phyloP scores from a whole-genome alignment of 768 basidiomycete species.

The Astraeus odoratus region DNA sequence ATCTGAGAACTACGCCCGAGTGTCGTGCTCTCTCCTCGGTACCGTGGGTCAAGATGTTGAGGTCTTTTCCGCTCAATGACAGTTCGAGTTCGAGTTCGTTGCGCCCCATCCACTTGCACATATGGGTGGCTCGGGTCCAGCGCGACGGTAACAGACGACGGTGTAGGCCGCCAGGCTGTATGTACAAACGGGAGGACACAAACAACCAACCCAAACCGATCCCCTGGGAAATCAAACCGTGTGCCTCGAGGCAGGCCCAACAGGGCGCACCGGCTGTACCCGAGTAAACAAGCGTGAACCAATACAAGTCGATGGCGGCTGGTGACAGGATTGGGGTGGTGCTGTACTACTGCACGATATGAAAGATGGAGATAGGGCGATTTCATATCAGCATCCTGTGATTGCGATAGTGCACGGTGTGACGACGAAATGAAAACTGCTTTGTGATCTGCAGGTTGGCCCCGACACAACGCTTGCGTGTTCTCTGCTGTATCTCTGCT shows the following conservation, averaged over 20 bases:
- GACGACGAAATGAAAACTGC: not conserved
- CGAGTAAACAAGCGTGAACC: not conserved
- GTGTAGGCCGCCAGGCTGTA: not conserved
- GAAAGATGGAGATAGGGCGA: constrained; percentile 2
- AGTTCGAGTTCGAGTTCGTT: no score
- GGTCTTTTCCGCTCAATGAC: no score
- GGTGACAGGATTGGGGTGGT: not conserved
- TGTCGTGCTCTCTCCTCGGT: not conserved
- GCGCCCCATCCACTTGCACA: no score
- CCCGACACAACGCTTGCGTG: no score
- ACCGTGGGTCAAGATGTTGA: not conserved
- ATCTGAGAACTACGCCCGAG: no score
- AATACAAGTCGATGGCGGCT: not conserved
- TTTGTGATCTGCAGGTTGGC: no score
- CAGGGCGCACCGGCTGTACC: not conserved
- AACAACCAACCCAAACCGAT: not conserved
- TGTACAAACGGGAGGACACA: not conserved
- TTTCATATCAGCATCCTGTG: not conserved
- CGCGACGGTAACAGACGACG: not conserved
- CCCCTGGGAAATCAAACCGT: not conserved
- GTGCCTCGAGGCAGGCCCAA: not conserved
- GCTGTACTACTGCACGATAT: not conserved
- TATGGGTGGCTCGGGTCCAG: no score
- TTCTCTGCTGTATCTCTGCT: no score
- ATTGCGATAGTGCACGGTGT: not conserved